Evolutionary conservation across 176 grass and related monocot species (phyloP).

Genomic region (Aegilops bicornis): DNA sequence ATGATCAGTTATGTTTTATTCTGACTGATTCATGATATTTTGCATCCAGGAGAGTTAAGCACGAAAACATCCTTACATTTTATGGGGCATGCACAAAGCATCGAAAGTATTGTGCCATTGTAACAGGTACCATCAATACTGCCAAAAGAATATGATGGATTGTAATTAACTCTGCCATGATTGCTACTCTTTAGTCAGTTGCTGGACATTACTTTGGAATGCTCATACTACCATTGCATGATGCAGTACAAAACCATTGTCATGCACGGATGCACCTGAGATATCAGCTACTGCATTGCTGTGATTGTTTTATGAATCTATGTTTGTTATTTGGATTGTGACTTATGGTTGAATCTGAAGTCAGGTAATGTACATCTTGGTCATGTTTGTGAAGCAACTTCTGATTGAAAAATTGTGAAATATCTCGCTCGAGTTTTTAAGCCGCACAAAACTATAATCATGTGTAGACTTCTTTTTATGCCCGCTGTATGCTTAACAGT

Average conservation of each 20-base stretch:
- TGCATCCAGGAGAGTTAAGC: slow-evolving; percentile 63
- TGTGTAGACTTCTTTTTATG: background rate
- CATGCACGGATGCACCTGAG: background rate
- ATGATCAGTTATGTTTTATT: slow-evolving; percentile 10
- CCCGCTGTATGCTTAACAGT: background rate
- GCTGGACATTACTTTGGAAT: background rate
- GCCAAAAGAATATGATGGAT: background rate
- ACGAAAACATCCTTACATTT: slow-evolving; percentile 77
- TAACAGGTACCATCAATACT: slow-evolving; percentile 65
- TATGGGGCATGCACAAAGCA: slow-evolving; percentile 71
- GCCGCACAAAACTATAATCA: background rate
- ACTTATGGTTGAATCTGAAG: slow-evolving; percentile 2
- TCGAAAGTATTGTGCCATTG: slow-evolving; percentile 52
- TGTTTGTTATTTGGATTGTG: background rate
- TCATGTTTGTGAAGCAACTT: background rate
- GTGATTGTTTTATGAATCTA: background rate
- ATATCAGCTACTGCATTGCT: background rate
- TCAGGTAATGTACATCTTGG: background rate
- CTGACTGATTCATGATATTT: slow-evolving; percentile 21
- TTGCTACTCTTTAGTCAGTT: background rate
- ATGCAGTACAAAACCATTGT: background rate
- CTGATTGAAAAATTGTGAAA: background rate
- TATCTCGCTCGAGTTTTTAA: background rate
- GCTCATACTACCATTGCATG: background rate
- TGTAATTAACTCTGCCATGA: background rate